phyloP scores from a whole-genome alignment of 2,329 filamentous ascomycete genomes.

The Hymenoscyphus linearis region DNA sequence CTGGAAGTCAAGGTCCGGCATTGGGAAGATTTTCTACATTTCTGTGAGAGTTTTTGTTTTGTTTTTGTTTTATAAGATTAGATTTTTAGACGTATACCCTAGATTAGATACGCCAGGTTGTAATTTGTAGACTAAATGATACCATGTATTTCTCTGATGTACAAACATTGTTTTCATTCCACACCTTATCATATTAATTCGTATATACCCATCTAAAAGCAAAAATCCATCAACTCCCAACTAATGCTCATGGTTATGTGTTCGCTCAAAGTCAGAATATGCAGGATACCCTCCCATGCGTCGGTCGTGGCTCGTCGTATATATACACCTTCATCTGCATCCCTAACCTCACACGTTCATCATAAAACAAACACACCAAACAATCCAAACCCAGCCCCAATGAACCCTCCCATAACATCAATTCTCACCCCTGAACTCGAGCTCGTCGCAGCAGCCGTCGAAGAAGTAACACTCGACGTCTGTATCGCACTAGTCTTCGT shows the following conservation, averaged over 20 bases:
- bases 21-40: conserved; percentile 27
- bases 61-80: not conserved
- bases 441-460: not conserved
- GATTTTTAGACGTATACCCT: conserved; percentile 4
- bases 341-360: not conserved
- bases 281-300: not conserved
- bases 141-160: not conserved
- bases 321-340: not conserved
- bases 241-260: not conserved
- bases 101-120: not conserved
- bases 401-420: not conserved
- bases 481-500: not conserved
- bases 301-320: not conserved
- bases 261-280: not conserved
- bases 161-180: not conserved
- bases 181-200: not conserved
- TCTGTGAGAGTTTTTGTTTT: not conserved
- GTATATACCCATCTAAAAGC: not conserved
- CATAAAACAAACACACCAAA: not conserved
- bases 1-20: conserved; percentile 29
- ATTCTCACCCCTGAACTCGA: not conserved
- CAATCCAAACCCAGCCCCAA: not conserved
- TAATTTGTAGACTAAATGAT: not conserved
- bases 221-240: not conserved
- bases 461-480: not conserved